Percentiles rank a stretch among this genome's conserved stretches.
Evolutionary conservation across 2,329 filamentous ascomycete species (phyloP).

Genomic region (Magnaporthiopsis rhizophila): DNA sequence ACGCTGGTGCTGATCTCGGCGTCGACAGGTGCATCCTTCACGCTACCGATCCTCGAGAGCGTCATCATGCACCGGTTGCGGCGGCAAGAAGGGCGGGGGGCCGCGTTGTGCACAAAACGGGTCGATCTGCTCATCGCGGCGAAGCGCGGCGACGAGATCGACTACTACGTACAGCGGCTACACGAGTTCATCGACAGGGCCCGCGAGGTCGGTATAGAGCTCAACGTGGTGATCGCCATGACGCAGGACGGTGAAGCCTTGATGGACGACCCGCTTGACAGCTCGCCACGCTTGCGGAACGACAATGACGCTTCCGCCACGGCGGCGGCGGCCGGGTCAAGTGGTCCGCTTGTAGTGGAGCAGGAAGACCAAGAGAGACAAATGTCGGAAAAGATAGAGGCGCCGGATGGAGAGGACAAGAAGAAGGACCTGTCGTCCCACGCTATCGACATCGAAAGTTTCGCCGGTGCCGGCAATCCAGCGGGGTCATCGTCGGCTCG

Average conservation of each 20-base stretch:
- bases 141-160: constrained; percentile 42
- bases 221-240: constrained; percentile 42
- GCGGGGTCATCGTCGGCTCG: background rate
- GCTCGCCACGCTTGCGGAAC: background rate
- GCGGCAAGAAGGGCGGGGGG: background rate
- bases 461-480: no score
- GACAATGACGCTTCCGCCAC: constrained; percentile 11
- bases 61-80: constrained; percentile 19
- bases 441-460: constrained; percentile 19
- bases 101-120: constrained; percentile 39
- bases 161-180: constrained; percentile 45
- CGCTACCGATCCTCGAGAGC: constrained; percentile 50
- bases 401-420: background rate
- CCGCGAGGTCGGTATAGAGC: constrained; percentile 35
- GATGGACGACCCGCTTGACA: background rate
- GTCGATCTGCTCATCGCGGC: constrained; percentile 47
- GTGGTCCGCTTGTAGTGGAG: background rate
- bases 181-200: constrained; percentile 35
- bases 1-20: constrained; percentile 52
- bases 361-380: background rate
- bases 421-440: background rate
- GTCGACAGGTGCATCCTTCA: constrained; percentile 56
- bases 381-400: background rate
- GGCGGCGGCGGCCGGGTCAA: constrained; percentile 8
- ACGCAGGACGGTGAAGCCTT: background rate